Evolutionary conservation across 208 protist species (phyloP), one percentile per base, ranked within the genome.

Genomic region (Leishmania lainsoni): DNA sequence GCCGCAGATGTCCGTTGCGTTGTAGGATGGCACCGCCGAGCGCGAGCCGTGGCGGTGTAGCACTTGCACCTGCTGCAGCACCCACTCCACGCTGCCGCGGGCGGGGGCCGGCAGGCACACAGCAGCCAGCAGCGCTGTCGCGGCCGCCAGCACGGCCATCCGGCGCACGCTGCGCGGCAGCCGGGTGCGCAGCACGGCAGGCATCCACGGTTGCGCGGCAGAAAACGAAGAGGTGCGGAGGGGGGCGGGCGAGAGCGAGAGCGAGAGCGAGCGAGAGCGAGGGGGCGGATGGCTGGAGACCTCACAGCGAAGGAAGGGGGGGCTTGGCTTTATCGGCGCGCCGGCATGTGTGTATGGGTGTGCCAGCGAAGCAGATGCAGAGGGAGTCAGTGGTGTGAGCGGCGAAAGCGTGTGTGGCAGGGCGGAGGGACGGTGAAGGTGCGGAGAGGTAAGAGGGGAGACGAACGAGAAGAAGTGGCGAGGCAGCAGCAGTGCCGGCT

Each of bases 1-100:
- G 71, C 66, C 77, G 78, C 90, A 92, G 73, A 91, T 82, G 35
- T 56, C 48, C 39, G 79, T 80, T 16, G 42, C 17, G 75, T 93
- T 89, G 72, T 79, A 71, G 48, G 29, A 48, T 2, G 71, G 39
- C 2, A 80, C 22, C 54, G 85, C 17, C 35, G 79, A 63, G 66
- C 87, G 90, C 22, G 85, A 84, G 58, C 87, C 87, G 75, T 93
- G 87, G 66, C 87, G 90, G 81, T 93, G 90, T 54, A 90, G 71
- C 48, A 91, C 65, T 73, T 90, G 86, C 63, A 90, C 69, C 59
- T 84, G 61, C 70, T 80, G 48, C 49, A 77, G 22, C 52, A 88
- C 72, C 79, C 72, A 78, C 71, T 54, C 72, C 72, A 78, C 72
- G 48, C 26, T 42, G 29, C 70, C 70, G 58, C 45, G 73, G 16